phyloP scores from a whole-genome alignment of 768 basidiomycete genomes.

The Phlegmacium glaucopus region DNA sequence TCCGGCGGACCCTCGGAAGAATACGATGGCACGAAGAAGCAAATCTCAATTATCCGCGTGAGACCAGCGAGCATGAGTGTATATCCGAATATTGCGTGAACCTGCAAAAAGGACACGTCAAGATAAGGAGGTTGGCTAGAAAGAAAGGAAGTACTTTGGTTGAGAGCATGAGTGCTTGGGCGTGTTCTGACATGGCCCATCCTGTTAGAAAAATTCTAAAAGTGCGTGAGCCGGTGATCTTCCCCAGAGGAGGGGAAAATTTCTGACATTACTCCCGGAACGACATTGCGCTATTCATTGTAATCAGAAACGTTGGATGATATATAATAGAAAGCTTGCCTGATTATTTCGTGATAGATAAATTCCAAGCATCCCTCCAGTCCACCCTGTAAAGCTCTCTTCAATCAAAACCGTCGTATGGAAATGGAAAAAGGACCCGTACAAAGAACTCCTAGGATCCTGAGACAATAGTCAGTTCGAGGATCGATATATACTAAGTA shows the following conservation, averaged over 20 bases:
- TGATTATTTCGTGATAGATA: slow-evolving; percentile 77
- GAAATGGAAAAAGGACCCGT: slow-evolving; percentile 19
- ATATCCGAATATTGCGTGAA: slow-evolving; percentile 82
- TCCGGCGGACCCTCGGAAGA: slow-evolving; percentile 34
- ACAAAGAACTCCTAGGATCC: slow-evolving; percentile 75
- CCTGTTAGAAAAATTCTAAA: slow-evolving; percentile 83
- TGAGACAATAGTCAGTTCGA: slow-evolving; percentile 20
- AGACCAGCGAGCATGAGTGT: slow-evolving; percentile 83
- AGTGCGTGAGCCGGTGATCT: neutral
- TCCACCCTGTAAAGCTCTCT: slow-evolving; percentile 65
- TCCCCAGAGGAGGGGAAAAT: neutral
- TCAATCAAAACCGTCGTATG: slow-evolving; percentile 1
- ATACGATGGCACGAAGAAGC: slow-evolving; percentile 52
- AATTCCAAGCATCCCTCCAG: slow-evolving; percentile 87
- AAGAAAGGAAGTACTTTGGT: slow-evolving; percentile 51
- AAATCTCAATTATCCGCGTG: slow-evolving; percentile 79
- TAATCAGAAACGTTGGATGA: slow-evolving; percentile 1
- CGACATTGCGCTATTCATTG: slow-evolving; percentile 58
- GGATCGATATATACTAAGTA: neutral
- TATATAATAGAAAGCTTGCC: slow-evolving; percentile 31
- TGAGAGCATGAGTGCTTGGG: slow-evolving; percentile 80
- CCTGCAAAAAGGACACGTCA: slow-evolving; percentile 33
- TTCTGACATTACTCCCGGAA: slow-evolving; percentile 75
- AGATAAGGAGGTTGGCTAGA: no score
- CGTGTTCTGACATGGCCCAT: slow-evolving; percentile 91